Conservation (phyloP, 2,329 filamentous ascomycete species). For the Paraphaeosphaeria minitans region DNA sequence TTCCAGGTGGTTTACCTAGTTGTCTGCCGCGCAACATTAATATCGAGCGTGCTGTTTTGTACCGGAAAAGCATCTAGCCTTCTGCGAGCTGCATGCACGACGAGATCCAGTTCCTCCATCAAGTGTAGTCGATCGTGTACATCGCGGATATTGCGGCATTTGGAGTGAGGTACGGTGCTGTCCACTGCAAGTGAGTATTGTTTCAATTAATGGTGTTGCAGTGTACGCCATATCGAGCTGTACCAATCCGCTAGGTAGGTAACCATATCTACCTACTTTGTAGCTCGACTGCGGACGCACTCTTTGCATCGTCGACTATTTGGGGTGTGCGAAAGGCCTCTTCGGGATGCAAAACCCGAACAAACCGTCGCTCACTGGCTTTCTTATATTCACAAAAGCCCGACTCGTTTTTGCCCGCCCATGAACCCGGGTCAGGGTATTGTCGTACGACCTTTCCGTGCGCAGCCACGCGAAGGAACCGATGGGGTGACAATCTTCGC, state of each 20-base stretch:
- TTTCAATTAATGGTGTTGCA: too few relatives aligned
- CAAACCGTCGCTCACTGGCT: background rate
- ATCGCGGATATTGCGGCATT: background rate
- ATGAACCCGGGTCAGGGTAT: constrained; percentile 14
- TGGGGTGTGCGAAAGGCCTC: too few relatives aligned
- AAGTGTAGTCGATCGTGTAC: background rate
- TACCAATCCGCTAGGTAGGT: too few relatives aligned
- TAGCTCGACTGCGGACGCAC: too few relatives aligned
- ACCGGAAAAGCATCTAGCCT: background rate
- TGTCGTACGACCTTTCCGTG: constrained; percentile 25
- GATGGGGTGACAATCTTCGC: constrained; percentile 13
- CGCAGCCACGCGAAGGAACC: constrained; percentile 16
- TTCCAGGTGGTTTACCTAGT: background rate
- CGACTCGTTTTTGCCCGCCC: background rate
- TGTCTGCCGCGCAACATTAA: background rate
- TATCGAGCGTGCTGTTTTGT: background rate
- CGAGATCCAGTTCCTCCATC: background rate
- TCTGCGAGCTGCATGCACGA: background rate
- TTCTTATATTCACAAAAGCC: background rate
- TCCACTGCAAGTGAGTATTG: too few relatives aligned
- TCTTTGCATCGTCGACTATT: too few relatives aligned
- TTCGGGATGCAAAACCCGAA: background rate
- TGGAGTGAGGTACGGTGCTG: too few relatives aligned
- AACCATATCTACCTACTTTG: too few relatives aligned
- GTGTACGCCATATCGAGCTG: too few relatives aligned